phyloP scores from a whole-genome alignment of 305 asterid genomes.

The Fraxinus paxiana region DNA sequence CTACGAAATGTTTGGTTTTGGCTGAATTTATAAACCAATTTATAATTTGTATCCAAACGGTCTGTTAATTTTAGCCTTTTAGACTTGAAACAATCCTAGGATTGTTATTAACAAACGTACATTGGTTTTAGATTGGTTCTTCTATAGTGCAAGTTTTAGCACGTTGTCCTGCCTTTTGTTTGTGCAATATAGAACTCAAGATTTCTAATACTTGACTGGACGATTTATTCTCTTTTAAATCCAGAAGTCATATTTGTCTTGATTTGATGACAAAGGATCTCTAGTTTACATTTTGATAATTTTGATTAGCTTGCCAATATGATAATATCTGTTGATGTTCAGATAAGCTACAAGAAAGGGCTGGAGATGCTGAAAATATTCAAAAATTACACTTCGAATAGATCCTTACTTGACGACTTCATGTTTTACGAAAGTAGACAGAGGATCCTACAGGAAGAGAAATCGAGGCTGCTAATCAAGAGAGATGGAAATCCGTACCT shows the following conservation, averaged over 20 bases:
- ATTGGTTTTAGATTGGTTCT: background rate
- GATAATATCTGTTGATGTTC: constrained; percentile 22
- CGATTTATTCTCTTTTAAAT: background rate
- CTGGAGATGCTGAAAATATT: constrained; percentile 73
- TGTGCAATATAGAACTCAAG: background rate
- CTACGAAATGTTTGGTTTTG: background rate
- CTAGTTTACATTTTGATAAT: background rate
- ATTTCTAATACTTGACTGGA: background rate
- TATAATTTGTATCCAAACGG: background rate
- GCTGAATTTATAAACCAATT: background rate
- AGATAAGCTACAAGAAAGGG: constrained; percentile 70
- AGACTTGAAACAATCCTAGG: background rate
- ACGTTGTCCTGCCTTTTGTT: background rate
- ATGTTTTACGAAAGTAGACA: constrained; percentile 82
- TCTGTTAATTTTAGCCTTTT: background rate
- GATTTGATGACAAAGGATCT: background rate
- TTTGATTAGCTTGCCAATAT: constrained; percentile 10
- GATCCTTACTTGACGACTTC: constrained; percentile 82
- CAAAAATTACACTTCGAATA: constrained; percentile 45
- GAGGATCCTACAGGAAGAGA: constrained; percentile 69
- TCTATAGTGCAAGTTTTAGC: background rate
- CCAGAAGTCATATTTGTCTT: background rate
- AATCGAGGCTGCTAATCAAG: constrained; percentile 49
- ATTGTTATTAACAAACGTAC: background rate
- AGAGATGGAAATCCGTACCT: constrained; percentile 47